phyloP scores from a whole-genome alignment of 2,329 filamentous ascomycete genomes.

The Fusarium heterosporum region DNA sequence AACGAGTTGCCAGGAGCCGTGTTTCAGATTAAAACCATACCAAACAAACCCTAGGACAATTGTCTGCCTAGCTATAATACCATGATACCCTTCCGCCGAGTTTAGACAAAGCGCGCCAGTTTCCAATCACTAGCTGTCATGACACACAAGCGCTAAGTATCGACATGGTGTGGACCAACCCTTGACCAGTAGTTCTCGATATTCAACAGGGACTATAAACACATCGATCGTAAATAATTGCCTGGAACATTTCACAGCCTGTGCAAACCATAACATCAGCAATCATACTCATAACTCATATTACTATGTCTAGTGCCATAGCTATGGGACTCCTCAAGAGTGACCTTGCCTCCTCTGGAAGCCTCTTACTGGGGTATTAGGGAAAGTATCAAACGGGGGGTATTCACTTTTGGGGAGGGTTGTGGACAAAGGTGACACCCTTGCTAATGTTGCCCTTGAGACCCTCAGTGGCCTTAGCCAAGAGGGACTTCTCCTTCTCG shows the following conservation, averaged over 20 bases:
- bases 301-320: slow-evolving; percentile 54
- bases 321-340: slow-evolving; percentile 49
- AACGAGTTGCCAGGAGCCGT: slow-evolving; percentile 87
- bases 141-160: slow-evolving; percentile 39
- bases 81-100: slow-evolving; percentile 43
- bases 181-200: slow-evolving; percentile 35
- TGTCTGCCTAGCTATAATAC: slow-evolving; percentile 33
- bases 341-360: slow-evolving; percentile 45
- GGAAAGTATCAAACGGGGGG: slow-evolving; percentile 45
- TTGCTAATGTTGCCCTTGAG: slow-evolving; percentile 95
- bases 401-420: slow-evolving; percentile 87
- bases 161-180: slow-evolving; percentile 26
- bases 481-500: slow-evolving; percentile 88
- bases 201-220: slow-evolving; percentile 26
- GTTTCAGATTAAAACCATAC: slow-evolving; percentile 93
- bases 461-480: slow-evolving; percentile 79
- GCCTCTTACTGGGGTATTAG: slow-evolving; percentile 46
- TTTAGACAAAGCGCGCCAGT: slow-evolving; percentile 32
- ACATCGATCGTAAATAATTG: slow-evolving; percentile 37
- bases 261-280: slow-evolving; percentile 53
- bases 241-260: slow-evolving; percentile 53
- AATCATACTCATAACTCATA: slow-evolving; percentile 49
- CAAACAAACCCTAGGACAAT: slow-evolving; percentile 63
- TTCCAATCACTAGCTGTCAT: slow-evolving; percentile 30
- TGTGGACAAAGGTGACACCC: slow-evolving; percentile 90